Conservation (phyloP, 257 asterid genomes). For the Salvia hispanica region DNA sequence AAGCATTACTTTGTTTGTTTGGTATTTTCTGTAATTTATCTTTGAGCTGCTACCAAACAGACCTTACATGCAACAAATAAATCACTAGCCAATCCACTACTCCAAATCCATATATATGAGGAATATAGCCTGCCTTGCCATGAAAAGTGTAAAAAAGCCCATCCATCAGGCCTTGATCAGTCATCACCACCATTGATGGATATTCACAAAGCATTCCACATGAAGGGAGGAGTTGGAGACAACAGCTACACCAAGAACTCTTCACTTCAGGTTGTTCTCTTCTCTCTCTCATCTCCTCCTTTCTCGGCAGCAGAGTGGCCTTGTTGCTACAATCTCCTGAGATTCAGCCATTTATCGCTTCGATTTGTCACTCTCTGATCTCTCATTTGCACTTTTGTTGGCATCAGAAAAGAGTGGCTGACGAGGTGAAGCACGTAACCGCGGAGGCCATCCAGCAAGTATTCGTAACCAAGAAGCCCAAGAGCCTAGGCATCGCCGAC, state of each 20-base stretch:
- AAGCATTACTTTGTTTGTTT: too few species aligned
- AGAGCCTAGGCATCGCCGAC: constrained; percentile 85
- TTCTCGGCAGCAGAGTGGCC: neutral
- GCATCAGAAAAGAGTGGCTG: constrained; percentile 70
- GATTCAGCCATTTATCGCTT: too few species aligned
- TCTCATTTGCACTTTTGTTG: too few species aligned
- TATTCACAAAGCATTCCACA: constrained; percentile 74
- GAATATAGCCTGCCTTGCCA: too few species aligned
- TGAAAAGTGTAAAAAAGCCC: too few species aligned
- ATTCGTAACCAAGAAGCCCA: constrained; percentile 43
- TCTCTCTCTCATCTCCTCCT: neutral
- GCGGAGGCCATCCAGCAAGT: constrained; percentile 49
- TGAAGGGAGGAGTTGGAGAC: constrained; percentile 82
- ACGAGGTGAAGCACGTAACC: constrained; percentile 61
- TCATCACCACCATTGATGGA: constrained; percentile 44
- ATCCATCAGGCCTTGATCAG: neutral
- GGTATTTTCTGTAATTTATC: too few species aligned
- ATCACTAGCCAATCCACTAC: too few species aligned
- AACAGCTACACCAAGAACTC: constrained; percentile 71
- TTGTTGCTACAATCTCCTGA: too few species aligned
- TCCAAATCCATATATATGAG: too few species aligned
- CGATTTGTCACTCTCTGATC: too few species aligned
- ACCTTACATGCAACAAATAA: too few species aligned
- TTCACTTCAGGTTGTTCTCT: constrained; percentile 67
- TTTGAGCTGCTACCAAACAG: too few species aligned